Evolutionary conservation across 1,139 yeast species (phyloP), one percentile per base, ranked within the genome.

Genomic region (Blastobotrys apis): DNA sequence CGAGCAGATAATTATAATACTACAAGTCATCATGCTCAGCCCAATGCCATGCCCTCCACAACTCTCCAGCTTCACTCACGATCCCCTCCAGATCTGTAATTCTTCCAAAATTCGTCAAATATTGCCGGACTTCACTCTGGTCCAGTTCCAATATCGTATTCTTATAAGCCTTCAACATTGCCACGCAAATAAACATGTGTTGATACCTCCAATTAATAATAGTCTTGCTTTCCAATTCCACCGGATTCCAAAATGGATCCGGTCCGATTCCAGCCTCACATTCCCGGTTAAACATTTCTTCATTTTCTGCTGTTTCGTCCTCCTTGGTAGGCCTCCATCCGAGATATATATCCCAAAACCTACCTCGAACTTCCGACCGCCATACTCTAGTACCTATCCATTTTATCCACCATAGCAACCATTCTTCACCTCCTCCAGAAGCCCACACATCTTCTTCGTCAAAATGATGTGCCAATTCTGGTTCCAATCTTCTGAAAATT

Each of bases 371-470:
- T 51, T 74, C 73, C 50, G 82, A 74, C 43, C 90, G 82, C 78
- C 94, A 81, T 6, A 84, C 90, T 63, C 85, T 84, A 10, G 94
- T 77, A n/a, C 97, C 97, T 58, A 86, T 78, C 73, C 86, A 88
- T 59, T 88, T 86, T 52, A 88, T 70, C 97, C 97, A 90, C 95
- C 96, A 90, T 31, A 86, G 74, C 30, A 88, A 69, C 97, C 97
- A 90, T 58, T 84, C 94, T 55, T 85, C 94, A 55, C 86, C 90
- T 45, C 77, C 74, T 16, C 57, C 52, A 37, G 80, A 75, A 45
- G 77, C 72, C 43, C 84, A 65, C 32, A 84, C 78, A 50, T 84
- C 92, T 57, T 90, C 97, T 57, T 87, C 95, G 38, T 79, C 82
- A 53, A 90, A 78, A 52, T 80, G 85, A 48, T 75, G 77, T 43